These are phyloP conservation scores for Carallia pectinifolia DNA, from an alignment of 345 rosid species.

Conservation along the genomic window DNA sequence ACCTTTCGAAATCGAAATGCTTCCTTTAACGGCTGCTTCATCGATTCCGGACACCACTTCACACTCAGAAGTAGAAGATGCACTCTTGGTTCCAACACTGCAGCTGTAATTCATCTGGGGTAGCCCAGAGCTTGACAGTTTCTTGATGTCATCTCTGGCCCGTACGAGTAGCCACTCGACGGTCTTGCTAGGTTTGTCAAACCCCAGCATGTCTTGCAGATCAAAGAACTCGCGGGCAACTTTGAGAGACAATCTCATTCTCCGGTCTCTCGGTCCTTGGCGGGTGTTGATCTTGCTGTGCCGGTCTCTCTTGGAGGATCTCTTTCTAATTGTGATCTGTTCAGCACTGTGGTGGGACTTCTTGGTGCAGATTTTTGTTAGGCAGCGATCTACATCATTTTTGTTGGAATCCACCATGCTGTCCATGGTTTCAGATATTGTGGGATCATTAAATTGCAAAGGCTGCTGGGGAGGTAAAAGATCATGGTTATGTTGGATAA, in stretches of 20 bases:
- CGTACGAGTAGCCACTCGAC: constrained; percentile 77
- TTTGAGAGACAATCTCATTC: constrained; percentile 79
- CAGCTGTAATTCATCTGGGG: constrained; percentile 12
- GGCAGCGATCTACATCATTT: not conserved
- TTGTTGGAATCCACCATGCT: constrained; percentile 31
- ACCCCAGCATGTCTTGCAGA: constrained; percentile 78
- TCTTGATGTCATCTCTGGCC: constrained; percentile 55
- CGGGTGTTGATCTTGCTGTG: constrained; percentile 90
- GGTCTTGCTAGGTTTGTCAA: constrained; percentile 78
- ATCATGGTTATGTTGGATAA: constrained; percentile 31
- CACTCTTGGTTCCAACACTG: constrained; percentile 20
- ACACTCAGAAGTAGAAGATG: constrained; percentile 49
- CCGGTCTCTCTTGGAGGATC: constrained; percentile 57
- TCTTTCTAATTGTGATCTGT: constrained; percentile 26
- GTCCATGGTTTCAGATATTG: constrained; percentile 18
- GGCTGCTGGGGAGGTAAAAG: constrained; percentile 29
- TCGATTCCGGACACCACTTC: constrained; percentile 37
- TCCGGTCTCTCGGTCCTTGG: constrained; percentile 73
- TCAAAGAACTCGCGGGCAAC: constrained; percentile 72
- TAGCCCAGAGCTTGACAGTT: constrained; percentile 27
- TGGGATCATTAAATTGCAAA: constrained; percentile 1
- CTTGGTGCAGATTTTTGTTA: constrained; percentile 1
- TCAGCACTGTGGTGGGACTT: not conserved
- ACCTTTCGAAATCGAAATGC: constrained; percentile 12
- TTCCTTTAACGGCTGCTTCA: constrained; percentile 17